Percentiles rank a stretch among this genome's conserved stretches.
Conservation (phyloP, 2,329 filamentous ascomycete species). For the Ceratocystis lukuohia region DNA sequence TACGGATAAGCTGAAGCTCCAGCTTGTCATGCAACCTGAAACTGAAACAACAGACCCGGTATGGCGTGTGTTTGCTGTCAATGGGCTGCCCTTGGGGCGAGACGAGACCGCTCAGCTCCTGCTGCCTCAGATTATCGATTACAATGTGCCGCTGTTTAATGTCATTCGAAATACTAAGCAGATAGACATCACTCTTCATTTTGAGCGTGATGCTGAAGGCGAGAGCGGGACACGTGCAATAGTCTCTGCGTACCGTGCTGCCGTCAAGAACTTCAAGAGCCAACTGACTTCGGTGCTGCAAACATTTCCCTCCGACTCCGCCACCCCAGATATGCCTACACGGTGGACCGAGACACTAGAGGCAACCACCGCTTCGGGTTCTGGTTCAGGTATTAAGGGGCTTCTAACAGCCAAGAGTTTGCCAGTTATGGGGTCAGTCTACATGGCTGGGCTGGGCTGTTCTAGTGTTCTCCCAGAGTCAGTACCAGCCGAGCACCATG, state of each 20-base stretch:
- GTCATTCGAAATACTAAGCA: slow-evolving; percentile 58
- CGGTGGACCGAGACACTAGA: slow-evolving; percentile 14
- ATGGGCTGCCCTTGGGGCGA: slow-evolving; percentile 65
- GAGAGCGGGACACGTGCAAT: slow-evolving; percentile 16
- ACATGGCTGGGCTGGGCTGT: slow-evolving; percentile 58
- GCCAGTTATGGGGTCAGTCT: slow-evolving; percentile 37
- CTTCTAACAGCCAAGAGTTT: slow-evolving; percentile 34
- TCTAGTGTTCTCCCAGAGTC: slow-evolving; percentile 39
- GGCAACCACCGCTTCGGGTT: slow-evolving; percentile 19
- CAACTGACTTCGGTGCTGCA: slow-evolving; percentile 20
- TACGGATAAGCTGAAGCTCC: slow-evolving; percentile 47
- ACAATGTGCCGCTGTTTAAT: slow-evolving; percentile 73
- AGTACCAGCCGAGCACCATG: slow-evolving; percentile 47
- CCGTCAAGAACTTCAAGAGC: slow-evolving; percentile 20
- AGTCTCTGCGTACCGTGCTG: slow-evolving; percentile 20
- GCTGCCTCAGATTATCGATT: slow-evolving; percentile 59
- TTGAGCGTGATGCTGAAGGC: slow-evolving; percentile 20
- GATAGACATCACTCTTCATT: slow-evolving; percentile 56
- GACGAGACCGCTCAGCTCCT: slow-evolving; percentile 79
- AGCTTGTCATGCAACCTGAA: slow-evolving; percentile 47
- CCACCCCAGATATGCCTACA: neutral
- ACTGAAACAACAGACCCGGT: slow-evolving; percentile 27
- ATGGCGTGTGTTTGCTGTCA: slow-evolving; percentile 68
- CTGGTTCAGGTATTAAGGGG: slow-evolving; percentile 55
- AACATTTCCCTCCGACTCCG: slow-evolving; percentile 14